These are phyloP conservation scores for Termitomyces heimii DNA, from an alignment of 768 basidiomycete species.

Conservation along the genomic window DNA sequence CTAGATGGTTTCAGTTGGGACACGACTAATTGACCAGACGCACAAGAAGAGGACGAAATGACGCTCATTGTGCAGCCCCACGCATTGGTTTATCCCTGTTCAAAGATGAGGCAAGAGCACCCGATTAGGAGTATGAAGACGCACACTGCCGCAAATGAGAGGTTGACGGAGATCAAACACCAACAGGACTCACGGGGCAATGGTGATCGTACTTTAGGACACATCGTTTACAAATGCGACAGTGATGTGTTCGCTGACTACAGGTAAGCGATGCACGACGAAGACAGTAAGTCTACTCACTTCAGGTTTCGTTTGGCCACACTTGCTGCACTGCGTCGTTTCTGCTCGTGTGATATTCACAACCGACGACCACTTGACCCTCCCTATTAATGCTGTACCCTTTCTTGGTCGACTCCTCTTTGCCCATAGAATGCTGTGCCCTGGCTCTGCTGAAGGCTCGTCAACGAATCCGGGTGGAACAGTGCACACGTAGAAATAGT, in stretches of 20 bases:
- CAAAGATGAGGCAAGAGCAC: not conserved
- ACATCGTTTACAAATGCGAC: constrained; percentile 45
- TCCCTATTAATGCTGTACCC: constrained; percentile 27
- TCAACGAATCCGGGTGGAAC: constrained; percentile 74
- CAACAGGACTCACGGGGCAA: constrained; percentile 63
- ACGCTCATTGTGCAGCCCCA: constrained; percentile 91
- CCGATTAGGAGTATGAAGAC: constrained; percentile 12
- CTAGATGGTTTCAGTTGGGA: constrained; percentile 30
- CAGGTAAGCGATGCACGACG: not conserved
- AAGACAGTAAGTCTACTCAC: constrained; percentile 33
- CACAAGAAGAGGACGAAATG: constrained; percentile 96
- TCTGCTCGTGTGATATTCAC: constrained; percentile 48
- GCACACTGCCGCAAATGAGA: constrained; percentile 28
- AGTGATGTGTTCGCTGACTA: constrained; percentile 64
- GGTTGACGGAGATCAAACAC: not conserved
- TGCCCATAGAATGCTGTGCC: constrained; percentile 55
- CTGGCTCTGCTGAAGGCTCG: constrained; percentile 41
- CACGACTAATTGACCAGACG: constrained; percentile 17
- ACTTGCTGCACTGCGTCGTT: constrained; percentile 61
- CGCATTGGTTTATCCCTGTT: constrained; percentile 95
- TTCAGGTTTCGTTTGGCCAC: constrained; percentile 69
- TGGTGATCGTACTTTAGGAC: constrained; percentile 90
- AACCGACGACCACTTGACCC: constrained; percentile 45
- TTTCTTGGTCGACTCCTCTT: constrained; percentile 22
- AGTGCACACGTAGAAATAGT: constrained; percentile 85